Evolutionary conservation across 225 moss, liverwort and hornwort genomes (phyloP).

Genomic region (Bryum argenteum): DNA sequence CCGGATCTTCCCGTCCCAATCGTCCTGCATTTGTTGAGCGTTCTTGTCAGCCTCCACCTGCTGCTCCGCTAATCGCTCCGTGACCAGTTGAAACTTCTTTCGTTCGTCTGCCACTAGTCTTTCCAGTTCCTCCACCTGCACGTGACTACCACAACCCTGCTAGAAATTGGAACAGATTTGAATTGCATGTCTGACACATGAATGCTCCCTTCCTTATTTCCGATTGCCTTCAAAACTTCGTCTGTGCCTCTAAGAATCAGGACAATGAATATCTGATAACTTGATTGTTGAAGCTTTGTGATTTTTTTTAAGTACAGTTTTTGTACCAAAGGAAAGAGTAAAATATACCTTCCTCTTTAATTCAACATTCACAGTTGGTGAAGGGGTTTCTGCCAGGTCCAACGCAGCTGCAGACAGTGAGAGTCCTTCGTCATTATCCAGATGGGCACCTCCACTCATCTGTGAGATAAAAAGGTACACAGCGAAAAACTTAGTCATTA

Average conservation of each 20-base stretch:
- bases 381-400: conserved; percentile 19
- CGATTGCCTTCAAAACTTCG: neutral
- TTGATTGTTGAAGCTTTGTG: neutral
- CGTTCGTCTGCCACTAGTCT: conserved; percentile 52
- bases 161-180: neutral
- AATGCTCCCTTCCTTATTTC: neutral
- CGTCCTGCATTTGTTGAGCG: conserved; percentile 55
- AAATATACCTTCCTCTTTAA: conserved; percentile 42
- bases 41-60: conserved; percentile 54
- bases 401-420: conserved; percentile 2
- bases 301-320: neutral
- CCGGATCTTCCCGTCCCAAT: conserved; percentile 67
- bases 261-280: too few relatives aligned
- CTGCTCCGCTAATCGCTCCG: conserved; percentile 48
- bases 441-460: conserved; percentile 11
- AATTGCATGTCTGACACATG: neutral
- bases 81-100: conserved; percentile 54
- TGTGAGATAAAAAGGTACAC: conserved; percentile 6
- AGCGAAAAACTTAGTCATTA: neutral
- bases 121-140: conserved; percentile 64
- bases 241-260: neutral
- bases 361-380: conserved; percentile 43
- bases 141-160: neutral
- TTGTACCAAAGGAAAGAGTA: neutral
- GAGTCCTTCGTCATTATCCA: neutral